Evolutionary conservation across 1,284 basidiomycete species (phyloP).

Genomic region (Trichosporon coremiiforme): DNA sequence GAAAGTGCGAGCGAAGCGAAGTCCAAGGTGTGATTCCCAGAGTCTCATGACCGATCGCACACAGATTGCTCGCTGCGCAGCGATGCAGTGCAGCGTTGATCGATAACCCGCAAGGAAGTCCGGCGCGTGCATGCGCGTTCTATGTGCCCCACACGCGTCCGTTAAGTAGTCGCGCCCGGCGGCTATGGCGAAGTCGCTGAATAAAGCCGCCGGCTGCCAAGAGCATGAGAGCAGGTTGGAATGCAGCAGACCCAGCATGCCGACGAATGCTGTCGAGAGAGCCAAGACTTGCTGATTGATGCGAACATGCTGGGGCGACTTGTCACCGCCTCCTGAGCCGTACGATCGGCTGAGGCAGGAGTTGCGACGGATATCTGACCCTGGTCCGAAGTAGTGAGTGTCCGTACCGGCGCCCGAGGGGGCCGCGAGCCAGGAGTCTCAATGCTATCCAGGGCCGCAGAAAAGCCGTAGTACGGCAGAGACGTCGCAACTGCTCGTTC

Average conservation of each 20-base stretch:
- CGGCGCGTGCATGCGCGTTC: background rate
- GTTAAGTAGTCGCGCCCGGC: background rate
- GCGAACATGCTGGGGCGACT: background rate
- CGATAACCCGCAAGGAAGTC: background rate
- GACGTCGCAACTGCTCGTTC: background rate
- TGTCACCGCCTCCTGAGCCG: background rate
- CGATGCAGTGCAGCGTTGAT: background rate
- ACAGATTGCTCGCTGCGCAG: background rate
- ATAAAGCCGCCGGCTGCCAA: background rate
- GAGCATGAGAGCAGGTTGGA: background rate
- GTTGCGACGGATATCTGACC: background rate
- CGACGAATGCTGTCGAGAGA: background rate
- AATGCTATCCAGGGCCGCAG: background rate
- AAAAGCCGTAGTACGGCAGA: background rate
- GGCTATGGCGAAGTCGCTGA: background rate
- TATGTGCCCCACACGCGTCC: too few relatives aligned
- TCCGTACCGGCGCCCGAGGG: constrained; percentile 1
- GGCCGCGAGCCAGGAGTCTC: background rate
- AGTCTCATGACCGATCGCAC: background rate
- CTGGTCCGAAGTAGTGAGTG: background rate
- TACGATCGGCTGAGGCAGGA: background rate
- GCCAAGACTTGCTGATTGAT: background rate
- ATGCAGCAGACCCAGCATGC: background rate
- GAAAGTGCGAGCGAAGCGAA: background rate
- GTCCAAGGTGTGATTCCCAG: background rate